Percentiles rank a stretch among this genome's conserved stretches.
These are phyloP conservation scores for Colletotrichum sp. DNA, from an alignment of 2,329 filamentous ascomycete genomes.

Conservation along the genomic window DNA sequence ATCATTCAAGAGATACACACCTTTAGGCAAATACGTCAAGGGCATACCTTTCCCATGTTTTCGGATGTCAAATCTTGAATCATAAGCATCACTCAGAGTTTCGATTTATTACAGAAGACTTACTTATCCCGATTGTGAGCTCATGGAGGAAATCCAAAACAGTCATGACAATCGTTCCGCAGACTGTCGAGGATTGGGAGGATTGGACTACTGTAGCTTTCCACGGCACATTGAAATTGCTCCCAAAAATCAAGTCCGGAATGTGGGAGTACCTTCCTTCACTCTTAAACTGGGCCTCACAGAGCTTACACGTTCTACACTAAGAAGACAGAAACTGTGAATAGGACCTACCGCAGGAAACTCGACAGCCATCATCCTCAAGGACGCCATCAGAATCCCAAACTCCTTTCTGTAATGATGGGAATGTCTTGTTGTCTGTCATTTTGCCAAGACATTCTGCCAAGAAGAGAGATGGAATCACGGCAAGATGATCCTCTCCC, in stretches of 20 bases:
- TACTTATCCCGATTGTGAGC: not conserved
- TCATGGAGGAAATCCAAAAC: not conserved
- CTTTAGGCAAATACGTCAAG: too few species aligned
- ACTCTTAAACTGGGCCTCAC: not conserved
- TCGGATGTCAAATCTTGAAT: not conserved
- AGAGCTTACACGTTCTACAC: not conserved
- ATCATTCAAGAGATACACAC: not conserved
- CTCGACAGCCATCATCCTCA: not conserved
- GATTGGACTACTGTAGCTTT: not conserved
- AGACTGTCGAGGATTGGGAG: too few species aligned
- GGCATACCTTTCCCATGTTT: too few species aligned
- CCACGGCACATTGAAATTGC: not conserved
- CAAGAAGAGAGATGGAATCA: not conserved
- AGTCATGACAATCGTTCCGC: fast-evolving
- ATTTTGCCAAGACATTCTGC: not conserved
- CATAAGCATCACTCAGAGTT: not conserved
- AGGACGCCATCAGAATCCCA: not conserved
- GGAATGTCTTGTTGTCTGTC: not conserved
- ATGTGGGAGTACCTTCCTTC: not conserved
- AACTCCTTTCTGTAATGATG: not conserved
- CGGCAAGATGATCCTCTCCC: not conserved
- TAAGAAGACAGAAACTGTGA: not conserved
- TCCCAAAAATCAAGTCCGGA: not conserved
- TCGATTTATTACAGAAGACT: too few species aligned
- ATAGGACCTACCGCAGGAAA: not conserved